Conservation (phyloP, 495 filamentous ascomycete genomes). For the Corynascus novoguineensis region DNA sequence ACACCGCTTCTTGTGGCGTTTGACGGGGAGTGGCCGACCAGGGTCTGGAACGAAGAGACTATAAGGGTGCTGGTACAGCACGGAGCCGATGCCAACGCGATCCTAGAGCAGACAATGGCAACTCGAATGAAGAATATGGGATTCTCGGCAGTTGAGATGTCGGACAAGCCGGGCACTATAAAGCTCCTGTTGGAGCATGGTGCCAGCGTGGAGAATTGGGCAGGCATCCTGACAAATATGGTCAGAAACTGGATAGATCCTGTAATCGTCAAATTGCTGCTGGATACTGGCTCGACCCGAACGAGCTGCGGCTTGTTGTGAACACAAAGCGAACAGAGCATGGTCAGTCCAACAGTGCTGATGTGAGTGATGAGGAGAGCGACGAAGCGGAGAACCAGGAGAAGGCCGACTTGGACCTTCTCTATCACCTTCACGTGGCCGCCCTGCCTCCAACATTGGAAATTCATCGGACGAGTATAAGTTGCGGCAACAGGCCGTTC, state of each 20-base stretch:
- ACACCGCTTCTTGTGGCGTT: constrained; percentile 4
- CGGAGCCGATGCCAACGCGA: constrained; percentile 8
- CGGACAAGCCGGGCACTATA: background rate
- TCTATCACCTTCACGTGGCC: constrained; percentile 11
- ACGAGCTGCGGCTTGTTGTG: background rate
- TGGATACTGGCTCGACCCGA: constrained; percentile 9
- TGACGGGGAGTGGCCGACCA: background rate
- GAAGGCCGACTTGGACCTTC: background rate
- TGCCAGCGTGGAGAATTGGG: background rate
- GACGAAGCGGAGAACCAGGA: no score
- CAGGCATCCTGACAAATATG: background rate
- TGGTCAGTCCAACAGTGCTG: no score
- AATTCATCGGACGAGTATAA: background rate
- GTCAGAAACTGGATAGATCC: background rate
- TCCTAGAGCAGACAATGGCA: background rate
- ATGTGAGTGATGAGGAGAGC: no score
- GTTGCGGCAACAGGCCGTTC: background rate
- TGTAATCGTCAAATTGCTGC: background rate
- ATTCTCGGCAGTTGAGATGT: background rate
- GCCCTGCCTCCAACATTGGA: background rate
- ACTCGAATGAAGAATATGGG: no score
- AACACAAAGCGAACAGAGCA: background rate
- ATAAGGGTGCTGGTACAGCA: constrained; percentile 2
- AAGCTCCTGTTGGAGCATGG: constrained; percentile 5
- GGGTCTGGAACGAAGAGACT: constrained; percentile 2